These are phyloP conservation scores for Acanthamoeba lenticulata DNA, from an alignment of 208 protist genomes.

Conservation along the genomic window DNA sequence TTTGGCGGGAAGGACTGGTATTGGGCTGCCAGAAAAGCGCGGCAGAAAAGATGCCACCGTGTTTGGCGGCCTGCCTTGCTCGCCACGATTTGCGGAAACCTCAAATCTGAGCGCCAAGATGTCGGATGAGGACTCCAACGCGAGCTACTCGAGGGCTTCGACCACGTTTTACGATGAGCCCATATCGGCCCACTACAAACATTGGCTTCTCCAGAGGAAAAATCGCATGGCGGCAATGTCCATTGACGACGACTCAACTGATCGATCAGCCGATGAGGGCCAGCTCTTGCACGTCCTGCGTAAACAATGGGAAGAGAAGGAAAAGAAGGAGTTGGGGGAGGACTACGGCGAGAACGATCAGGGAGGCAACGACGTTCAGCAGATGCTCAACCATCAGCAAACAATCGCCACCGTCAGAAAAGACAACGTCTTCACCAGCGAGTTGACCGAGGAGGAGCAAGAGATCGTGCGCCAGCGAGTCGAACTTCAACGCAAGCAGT, in stretches of 20 bases:
- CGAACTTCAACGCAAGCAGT: conserved; percentile 62
- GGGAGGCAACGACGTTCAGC: background rate
- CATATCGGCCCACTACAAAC: conserved; percentile 20
- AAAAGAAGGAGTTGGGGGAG: conserved; percentile 53
- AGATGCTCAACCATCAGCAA: background rate
- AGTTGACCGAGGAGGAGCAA: conserved; percentile 66
- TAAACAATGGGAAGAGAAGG: conserved; percentile 23
- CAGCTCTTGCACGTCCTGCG: background rate
- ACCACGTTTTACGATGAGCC: conserved; percentile 13
- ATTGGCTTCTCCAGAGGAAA: conserved; percentile 38
- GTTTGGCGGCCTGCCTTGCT: background rate
- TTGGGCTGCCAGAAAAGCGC: background rate
- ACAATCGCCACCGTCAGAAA: conserved; percentile 62
- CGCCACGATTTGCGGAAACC: background rate
- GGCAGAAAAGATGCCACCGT: background rate
- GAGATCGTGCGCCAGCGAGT: conserved; percentile 68
- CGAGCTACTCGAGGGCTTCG: background rate
- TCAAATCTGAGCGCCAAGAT: background rate
- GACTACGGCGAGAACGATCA: background rate
- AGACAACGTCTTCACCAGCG: conserved; percentile 69
- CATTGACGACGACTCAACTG: background rate
- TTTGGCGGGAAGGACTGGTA: background rate
- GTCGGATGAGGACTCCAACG: background rate
- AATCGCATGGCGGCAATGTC: background rate
- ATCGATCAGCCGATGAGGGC: background rate